Base-by-base conservation (phyloP, 139 green algal genomes). In the Tetraselmis striata region DNA sequence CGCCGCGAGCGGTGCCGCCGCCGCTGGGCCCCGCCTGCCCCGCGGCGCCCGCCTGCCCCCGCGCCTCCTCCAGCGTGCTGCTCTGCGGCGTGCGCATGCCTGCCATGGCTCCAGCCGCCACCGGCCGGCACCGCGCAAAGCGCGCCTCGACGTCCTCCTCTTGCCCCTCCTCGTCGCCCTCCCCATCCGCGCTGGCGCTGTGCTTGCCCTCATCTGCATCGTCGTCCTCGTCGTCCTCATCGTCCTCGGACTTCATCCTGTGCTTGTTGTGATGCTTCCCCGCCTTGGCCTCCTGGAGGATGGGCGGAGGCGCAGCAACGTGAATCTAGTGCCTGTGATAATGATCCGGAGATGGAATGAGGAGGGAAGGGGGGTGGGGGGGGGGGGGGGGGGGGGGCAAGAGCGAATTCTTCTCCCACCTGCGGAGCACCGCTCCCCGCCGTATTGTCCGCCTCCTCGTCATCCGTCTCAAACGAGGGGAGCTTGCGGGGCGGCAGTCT, bases 401-500 rank as follows among this genome's bases (percentile, higher is more conserved):
- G n/a, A n/a, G 45, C 45, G 11, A 18, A 67, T 5, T 67, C 45
- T 5, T 18, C 45, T 5, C 45, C 45, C 45, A 67, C 18, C 45
- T 18, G 11, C 11, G 45, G 11, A 18, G 11, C 45, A 67, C 45
- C 45, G 5, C 80, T 31, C 81, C 30, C 59, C 32, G 77, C 76
- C 76, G 77, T 84, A 23, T 77, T 87, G 30, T 82, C 59, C 85
- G 85, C 81, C 79, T 88, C 83, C 59, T 85, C 80, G 11, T 87
- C 77, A 18, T 67, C 45, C 45, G 45, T 67, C 45, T 67, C 45
- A 67, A 67, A 67, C 45, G 45, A 25, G 45, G 45, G 45, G 18
- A 67, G 45, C 0, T 77, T 82, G 76, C 88, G 90, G 28, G 78
- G 22, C 23, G 85, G 85, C 79, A 97, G 80, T 31, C 92, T 92